These are phyloP conservation scores for Mycena floridula DNA, from an alignment of 768 basidiomycete species.

Conservation along the genomic window DNA sequence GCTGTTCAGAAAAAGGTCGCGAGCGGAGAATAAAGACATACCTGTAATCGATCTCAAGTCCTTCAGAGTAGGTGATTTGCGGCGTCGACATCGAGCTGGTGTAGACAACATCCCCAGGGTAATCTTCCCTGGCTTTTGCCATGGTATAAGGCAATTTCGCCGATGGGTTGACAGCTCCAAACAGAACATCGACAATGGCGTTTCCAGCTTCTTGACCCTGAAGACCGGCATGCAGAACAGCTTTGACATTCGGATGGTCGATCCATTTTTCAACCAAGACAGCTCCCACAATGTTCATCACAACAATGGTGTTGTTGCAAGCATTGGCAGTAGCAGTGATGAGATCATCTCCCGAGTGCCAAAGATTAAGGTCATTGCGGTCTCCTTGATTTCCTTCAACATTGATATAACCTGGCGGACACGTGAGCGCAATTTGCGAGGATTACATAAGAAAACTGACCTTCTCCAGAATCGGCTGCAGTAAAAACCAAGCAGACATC, in stretches of 20 bases:
- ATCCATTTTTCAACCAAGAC: constrained; percentile 30
- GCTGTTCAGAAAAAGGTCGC: constrained; percentile 14
- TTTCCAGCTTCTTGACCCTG: constrained; percentile 48
- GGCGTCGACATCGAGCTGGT: background rate
- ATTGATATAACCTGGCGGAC: constrained; percentile 23
- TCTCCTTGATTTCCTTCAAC: constrained; percentile 12
- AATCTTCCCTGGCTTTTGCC: constrained; percentile 38
- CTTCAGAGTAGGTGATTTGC: constrained; percentile 4
- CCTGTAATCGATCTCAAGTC: constrained; percentile 9
- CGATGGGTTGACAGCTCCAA: constrained; percentile 44
- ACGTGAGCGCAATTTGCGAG: background rate
- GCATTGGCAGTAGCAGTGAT: constrained; percentile 24
- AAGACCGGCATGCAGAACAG: constrained; percentile 28
- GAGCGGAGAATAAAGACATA: background rate
- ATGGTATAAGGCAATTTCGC: constrained; percentile 49
- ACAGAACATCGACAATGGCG: constrained; percentile 43
- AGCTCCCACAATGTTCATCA: constrained; percentile 32
- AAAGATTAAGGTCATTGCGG: constrained; percentile 25
- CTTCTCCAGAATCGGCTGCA: background rate
- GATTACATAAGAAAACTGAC: background rate
- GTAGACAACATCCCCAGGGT: constrained; percentile 21
- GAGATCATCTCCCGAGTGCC: constrained; percentile 29
- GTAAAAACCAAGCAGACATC: background rate
- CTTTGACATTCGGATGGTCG: constrained; percentile 28
- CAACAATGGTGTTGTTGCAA: constrained; percentile 28